phyloP scores from a whole-genome alignment of 805 yeast genomes.

The Metschnikowia baotianmanensis region DNA sequence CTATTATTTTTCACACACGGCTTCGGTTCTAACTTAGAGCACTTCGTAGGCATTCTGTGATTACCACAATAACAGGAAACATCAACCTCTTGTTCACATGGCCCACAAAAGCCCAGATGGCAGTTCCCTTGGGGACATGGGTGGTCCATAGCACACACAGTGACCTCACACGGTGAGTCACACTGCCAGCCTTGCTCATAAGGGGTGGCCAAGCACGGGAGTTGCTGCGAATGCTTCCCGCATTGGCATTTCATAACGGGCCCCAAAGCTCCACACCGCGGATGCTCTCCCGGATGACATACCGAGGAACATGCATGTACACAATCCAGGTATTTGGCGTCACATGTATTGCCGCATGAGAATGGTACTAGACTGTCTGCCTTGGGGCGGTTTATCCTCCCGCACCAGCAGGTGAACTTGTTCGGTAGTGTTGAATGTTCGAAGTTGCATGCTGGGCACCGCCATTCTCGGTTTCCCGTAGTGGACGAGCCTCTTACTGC shows the following conservation, averaged over 20 bases:
- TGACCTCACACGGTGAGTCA: constrained; percentile 54
- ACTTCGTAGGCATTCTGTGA: constrained; percentile 39
- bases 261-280: constrained; percentile 75
- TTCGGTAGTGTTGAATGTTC: constrained; percentile 50
- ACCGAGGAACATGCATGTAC: constrained; percentile 70
- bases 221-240: constrained; percentile 63
- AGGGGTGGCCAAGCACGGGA: constrained; percentile 73
- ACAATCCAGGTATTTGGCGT: constrained; percentile 52
- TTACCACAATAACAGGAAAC: constrained; percentile 77
- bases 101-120: constrained; percentile 83
- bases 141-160: constrained; percentile 67
- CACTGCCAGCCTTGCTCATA: constrained; percentile 70
- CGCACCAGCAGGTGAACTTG: constrained; percentile 84
- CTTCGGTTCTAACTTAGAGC: constrained; percentile 44
- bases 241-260: constrained; percentile 71
- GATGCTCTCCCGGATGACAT: constrained; percentile 92
- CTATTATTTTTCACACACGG: constrained; percentile 19
- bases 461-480: constrained; percentile 61
- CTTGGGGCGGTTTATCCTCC: constrained; percentile 66
- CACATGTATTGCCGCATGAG: constrained; percentile 86
- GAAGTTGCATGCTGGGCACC: constrained; percentile 80
- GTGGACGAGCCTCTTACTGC: constrained; percentile 72
- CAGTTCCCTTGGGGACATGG: constrained; percentile 54
- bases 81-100: constrained; percentile 50
- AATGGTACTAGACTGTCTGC: constrained; percentile 65